Evolutionary conservation across 2,329 filamentous ascomycete genomes (phyloP).

Genomic region (Colletotrichum sp.): DNA sequence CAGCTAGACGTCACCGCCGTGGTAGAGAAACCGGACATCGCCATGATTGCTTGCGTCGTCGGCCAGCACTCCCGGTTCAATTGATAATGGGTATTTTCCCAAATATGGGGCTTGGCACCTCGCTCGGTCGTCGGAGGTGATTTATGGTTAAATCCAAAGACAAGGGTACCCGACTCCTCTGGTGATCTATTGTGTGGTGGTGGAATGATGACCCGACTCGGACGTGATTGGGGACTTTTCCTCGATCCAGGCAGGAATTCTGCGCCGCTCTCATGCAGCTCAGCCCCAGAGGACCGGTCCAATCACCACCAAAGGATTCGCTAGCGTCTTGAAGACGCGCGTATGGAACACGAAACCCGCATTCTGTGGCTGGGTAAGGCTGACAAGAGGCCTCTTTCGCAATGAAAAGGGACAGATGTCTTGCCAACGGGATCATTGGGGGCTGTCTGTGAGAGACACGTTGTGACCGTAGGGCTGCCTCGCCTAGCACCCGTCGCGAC

Average conservation of each 20-base stretch:
- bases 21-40: constrained; percentile 39
- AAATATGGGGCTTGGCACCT: background rate
- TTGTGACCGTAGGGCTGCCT: background rate
- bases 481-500: background rate
- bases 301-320: background rate
- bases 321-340: constrained; percentile 8
- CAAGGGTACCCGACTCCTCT: background rate
- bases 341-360: background rate
- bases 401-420: background rate
- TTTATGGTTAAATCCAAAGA: constrained; percentile 11
- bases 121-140: background rate
- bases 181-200: background rate
- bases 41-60: background rate
- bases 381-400: constrained; percentile 11
- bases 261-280: constrained; percentile 2
- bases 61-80: background rate
- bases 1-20: constrained; percentile 35
- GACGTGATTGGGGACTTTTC: background rate
- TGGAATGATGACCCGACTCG: background rate
- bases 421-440: background rate
- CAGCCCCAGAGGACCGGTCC: background rate
- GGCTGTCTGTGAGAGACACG: background rate
- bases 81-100: background rate
- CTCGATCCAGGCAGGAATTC: background rate
- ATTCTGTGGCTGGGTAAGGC: constrained; percentile 17